phyloP scores from a whole-genome alignment of 352 stramenopile species.

The Globisporangium camurandrum region DNA sequence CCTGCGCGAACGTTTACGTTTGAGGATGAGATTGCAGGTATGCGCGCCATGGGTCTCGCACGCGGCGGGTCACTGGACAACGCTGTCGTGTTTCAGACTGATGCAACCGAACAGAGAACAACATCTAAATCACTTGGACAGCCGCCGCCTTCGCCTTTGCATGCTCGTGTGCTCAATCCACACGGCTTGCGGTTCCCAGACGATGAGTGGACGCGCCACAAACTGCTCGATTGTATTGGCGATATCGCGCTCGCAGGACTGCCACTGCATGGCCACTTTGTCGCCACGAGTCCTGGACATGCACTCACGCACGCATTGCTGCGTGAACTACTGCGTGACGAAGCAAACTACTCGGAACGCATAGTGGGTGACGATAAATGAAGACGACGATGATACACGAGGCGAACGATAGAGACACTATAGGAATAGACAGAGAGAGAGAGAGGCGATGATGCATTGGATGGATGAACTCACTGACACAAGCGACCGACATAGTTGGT shows the following conservation, averaged over 20 bases:
- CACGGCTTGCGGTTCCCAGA: conserved; percentile 39
- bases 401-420: too few species aligned
- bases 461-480: too few species aligned
- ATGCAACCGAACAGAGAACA: too few species aligned
- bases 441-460: too few species aligned
- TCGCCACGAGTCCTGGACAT: conserved; percentile 58
- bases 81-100: conserved; percentile 66
- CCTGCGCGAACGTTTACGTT: conserved; percentile 67
- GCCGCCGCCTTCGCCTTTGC: not conserved
- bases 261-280: conserved; percentile 58
- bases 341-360: conserved; percentile 31
- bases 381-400: too few species aligned
- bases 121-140: not conserved
- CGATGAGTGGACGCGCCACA: conserved; percentile 67
- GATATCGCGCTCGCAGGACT: conserved; percentile 47
- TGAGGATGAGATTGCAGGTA: conserved; percentile 55
- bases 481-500: too few species aligned
- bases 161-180: conserved; percentile 27
- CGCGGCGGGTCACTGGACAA: conserved; percentile 55
- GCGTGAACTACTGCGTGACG: conserved; percentile 34
- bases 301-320: conserved; percentile 55
- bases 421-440: too few species aligned
- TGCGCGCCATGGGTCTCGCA: conserved; percentile 43
- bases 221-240: conserved; percentile 66
- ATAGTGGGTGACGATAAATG: too few species aligned